Conservation (phyloP, 495 filamentous ascomycete genomes). For the Aspergillus egyptiacus region DNA sequence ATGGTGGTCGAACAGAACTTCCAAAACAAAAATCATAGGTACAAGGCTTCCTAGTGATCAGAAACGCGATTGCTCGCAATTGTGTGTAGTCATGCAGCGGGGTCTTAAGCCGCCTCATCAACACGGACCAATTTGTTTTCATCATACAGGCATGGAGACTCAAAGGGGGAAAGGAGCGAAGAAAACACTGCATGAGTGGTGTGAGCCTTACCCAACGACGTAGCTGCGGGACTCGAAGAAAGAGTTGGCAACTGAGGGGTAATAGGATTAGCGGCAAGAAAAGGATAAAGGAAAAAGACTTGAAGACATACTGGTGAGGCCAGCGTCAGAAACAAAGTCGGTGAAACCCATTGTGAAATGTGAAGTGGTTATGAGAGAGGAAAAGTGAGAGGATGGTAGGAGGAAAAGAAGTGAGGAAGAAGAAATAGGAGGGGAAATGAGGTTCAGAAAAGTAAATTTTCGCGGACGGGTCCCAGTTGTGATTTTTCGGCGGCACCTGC, state of each 20-base stretch:
- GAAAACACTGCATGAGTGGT: conserved; percentile 11
- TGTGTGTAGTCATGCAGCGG: conserved; percentile 79
- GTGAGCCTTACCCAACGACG: conserved; percentile 71
- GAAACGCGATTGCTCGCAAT: conserved; percentile 75
- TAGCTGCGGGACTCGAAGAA: conserved; percentile 89
- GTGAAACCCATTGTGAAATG: conserved; percentile 83
- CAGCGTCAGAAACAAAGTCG: conserved; percentile 82
- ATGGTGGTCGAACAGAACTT: neutral
- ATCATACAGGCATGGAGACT: conserved; percentile 55
- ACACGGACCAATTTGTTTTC: conserved; percentile 97
- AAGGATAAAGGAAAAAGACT: conserved; percentile 17
- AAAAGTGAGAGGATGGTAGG: conserved; percentile 14
- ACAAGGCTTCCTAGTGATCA: conserved; percentile 46
- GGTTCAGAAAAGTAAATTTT: conserved; percentile 23
- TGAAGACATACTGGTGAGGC: conserved; percentile 66
- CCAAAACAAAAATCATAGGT: conserved; percentile 10
- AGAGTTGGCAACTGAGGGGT: conserved; percentile 75
- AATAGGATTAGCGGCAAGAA: conserved; percentile 31
- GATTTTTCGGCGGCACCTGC: conserved; percentile 30
- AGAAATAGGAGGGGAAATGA: conserved; percentile 20
- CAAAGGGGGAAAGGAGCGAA: conserved; percentile 6
- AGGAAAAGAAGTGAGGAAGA: conserved; percentile 22
- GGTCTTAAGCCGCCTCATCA: conserved; percentile 98
- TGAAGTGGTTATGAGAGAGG: conserved; percentile 14
- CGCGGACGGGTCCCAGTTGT: conserved; percentile 23